Percentiles rank a stretch among this genome's conserved stretches.
Conservation (phyloP, 2,329 filamentous ascomycete species). For the Biscogniauxia mediterranea region DNA sequence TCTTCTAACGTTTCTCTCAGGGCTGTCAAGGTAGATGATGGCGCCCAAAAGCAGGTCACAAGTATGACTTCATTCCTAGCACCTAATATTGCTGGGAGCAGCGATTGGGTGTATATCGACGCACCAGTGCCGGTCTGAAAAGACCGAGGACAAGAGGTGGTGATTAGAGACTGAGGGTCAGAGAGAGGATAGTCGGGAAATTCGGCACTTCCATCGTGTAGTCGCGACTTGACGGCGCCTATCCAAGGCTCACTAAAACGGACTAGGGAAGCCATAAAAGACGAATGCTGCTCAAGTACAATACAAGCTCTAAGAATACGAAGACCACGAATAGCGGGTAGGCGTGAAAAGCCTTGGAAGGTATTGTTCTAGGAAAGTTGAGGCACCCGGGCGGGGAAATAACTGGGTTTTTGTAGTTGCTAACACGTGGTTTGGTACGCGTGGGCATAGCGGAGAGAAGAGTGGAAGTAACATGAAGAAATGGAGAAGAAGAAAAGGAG, state of each 20-base stretch:
- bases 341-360: too few species aligned
- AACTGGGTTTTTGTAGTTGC: too few species aligned
- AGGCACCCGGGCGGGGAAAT: too few species aligned
- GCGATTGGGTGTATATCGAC: slow-evolving; percentile 51
- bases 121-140: slow-evolving; percentile 59
- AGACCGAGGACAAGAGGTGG: slow-evolving; percentile 44
- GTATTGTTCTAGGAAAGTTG: too few species aligned
- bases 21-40: slow-evolving; percentile 58
- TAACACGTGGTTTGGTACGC: too few species aligned
- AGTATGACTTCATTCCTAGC: slow-evolving; percentile 68
- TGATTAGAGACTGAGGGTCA: slow-evolving; percentile 46
- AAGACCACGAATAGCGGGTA: too few species aligned
- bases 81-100: slow-evolving; percentile 60
- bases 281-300: neutral
- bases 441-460: too few species aligned
- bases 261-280: slow-evolving; percentile 17
- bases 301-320: too few species aligned
- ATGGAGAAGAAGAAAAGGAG: too few species aligned
- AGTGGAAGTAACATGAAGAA: too few species aligned
- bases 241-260: slow-evolving; percentile 27
- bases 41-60: slow-evolving; percentile 81
- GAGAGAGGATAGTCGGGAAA: slow-evolving; percentile 49
- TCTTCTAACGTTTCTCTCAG: slow-evolving; percentile 56
- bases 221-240: slow-evolving; percentile 10
- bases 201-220: slow-evolving; percentile 28